Conservation (phyloP, 768 basidiomycete species). For the Lepiota brunneoincarnata region DNA sequence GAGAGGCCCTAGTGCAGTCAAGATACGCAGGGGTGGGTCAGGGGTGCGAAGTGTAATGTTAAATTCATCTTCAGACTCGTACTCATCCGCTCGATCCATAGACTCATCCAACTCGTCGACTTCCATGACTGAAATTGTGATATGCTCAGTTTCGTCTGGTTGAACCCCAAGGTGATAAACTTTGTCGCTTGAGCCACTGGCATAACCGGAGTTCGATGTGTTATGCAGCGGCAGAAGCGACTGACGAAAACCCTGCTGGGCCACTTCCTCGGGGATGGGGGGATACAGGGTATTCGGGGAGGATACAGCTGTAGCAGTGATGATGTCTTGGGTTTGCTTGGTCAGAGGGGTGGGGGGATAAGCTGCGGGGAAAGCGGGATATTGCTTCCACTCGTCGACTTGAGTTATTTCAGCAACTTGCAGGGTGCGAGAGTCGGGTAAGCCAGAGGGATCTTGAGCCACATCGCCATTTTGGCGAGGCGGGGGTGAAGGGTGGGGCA, state of each 20-base stretch:
- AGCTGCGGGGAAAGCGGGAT: conserved; percentile 74
- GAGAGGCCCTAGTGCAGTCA: conserved; percentile 4
- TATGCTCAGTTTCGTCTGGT: conserved; percentile 19
- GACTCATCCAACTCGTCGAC: conserved; percentile 27
- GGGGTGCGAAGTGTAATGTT: conserved; percentile 69
- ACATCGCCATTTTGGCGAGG: conserved; percentile 36
- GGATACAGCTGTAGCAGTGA: conserved; percentile 23
- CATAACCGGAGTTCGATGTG: conserved; percentile 57
- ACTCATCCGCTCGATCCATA: conserved; percentile 22
- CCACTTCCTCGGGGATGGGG: conserved; percentile 38
- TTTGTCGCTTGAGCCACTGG: conserved; percentile 60
- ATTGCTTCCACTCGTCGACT: conserved; percentile 69
- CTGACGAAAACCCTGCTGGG: conserved; percentile 61
- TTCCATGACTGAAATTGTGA: conserved; percentile 28
- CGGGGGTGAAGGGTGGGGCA: conserved; percentile 62
- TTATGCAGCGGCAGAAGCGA: conserved; percentile 69
- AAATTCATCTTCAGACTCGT: conserved; percentile 61
- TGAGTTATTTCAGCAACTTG: conserved; percentile 13
- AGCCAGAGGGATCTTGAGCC: conserved; percentile 16
- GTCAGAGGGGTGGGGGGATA: conserved; percentile 71
- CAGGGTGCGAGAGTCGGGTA: conserved; percentile 7
- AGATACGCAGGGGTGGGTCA: conserved; percentile 23
- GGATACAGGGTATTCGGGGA: conserved; percentile 22
- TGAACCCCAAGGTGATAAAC: conserved; percentile 38
- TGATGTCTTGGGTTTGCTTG: conserved; percentile 27